phyloP scores from a whole-genome alignment of 1,139 yeast genomes.

The Pichia sp. region DNA sequence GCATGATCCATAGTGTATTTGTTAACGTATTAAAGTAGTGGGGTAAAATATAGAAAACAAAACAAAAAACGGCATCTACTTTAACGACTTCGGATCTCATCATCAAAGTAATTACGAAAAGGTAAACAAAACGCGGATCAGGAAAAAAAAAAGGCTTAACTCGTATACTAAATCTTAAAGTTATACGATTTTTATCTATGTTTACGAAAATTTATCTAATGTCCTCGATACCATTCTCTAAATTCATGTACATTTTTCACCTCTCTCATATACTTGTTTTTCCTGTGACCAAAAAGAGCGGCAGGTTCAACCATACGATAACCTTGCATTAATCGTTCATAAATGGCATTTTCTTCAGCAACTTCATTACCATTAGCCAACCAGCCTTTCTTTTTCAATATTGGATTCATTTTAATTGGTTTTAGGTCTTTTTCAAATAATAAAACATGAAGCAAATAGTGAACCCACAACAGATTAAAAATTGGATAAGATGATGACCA shows the following conservation, averaged over 20 bases:
- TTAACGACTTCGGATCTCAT: too few species aligned
- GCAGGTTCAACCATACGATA: conserved; percentile 32
- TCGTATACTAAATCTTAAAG: too few species aligned
- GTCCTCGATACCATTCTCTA: conserved; percentile 13
- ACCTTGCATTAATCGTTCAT: conserved; percentile 27
- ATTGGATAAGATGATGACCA: conserved; percentile 39
- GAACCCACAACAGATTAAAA: conserved; percentile 47
- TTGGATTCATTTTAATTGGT: conserved; percentile 26
- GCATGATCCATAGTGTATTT: conserved; percentile 4
- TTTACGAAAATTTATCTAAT: not conserved
- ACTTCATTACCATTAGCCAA: conserved; percentile 15
- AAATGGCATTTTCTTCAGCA: conserved; percentile 21
- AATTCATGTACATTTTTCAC: conserved; percentile 16
- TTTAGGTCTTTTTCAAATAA: conserved; percentile 33
- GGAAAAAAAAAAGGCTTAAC: too few species aligned
- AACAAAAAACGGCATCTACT: not conserved
- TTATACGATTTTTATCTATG: too few species aligned
- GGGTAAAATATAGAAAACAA: too few species aligned
- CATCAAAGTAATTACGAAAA: not conserved
- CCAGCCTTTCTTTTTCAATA: conserved; percentile 18
- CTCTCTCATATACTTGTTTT: conserved; percentile 18
- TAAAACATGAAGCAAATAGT: conserved; percentile 39
- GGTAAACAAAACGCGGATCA: not conserved
- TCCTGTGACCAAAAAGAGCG: conserved; percentile 21
- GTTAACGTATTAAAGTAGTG: not conserved